Conservation (phyloP, 306 rosid species). For the Coriaria nepalensis region DNA sequence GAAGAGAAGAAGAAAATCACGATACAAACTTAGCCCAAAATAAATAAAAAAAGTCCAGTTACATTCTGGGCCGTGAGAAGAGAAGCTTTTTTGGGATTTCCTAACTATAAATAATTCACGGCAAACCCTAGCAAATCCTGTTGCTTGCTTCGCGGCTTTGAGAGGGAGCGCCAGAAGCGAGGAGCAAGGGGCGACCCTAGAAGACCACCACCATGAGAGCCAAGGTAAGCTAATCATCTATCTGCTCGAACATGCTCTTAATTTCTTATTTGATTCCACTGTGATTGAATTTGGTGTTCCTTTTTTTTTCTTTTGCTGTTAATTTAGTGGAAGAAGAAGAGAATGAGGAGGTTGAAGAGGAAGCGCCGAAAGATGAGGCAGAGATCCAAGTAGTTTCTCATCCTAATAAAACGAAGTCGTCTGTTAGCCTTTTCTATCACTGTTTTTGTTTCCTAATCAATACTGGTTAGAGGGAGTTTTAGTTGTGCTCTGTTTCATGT, state of each 20-base stretch:
- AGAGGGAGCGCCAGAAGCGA: background rate
- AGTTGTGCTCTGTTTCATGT: conserved; percentile 7
- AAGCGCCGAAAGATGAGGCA: conserved; percentile 93
- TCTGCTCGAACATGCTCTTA: background rate
- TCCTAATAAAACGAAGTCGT: background rate
- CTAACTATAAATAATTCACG: too few relatives aligned
- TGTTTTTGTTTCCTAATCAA: conserved; percentile 5
- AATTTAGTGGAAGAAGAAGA: conserved; percentile 81
- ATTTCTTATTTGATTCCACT: too few relatives aligned
- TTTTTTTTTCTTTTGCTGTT: background rate
- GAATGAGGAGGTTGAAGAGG: conserved; percentile 85
- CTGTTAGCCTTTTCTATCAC: background rate
- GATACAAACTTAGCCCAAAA: too few relatives aligned
- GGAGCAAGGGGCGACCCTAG: background rate
- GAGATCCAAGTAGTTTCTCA: conserved; percentile 62
- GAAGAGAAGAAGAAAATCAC: too few relatives aligned
- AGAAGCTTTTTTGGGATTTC: too few relatives aligned
- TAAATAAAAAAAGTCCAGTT: too few relatives aligned
- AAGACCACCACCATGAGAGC: conserved; percentile 43
- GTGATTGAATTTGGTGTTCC: background rate
- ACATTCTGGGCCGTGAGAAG: too few relatives aligned
- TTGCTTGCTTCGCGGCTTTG: background rate
- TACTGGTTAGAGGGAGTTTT: conserved; percentile 10
- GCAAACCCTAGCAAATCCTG: background rate
- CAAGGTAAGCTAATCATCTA: conserved; percentile 21